Evolutionary conservation across 164 flowering plant genomes (phyloP), one percentile per base, ranked within the genome.

Genomic region (Malania oleifera): DNA sequence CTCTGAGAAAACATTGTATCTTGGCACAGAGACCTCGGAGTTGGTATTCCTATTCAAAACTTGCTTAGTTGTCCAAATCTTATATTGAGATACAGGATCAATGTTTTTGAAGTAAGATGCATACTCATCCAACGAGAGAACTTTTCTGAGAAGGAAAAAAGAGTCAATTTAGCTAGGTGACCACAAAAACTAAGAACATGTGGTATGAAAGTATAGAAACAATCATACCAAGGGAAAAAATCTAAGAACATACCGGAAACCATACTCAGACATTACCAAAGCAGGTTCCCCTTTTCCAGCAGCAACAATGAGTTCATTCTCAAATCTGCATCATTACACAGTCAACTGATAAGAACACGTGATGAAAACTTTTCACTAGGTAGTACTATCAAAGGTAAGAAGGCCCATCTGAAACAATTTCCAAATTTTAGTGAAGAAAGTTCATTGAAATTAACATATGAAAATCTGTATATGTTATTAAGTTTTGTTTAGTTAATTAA

Each of bases 271-370:
- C 77, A 73, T 73, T 11, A 73, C 77, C 14, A 43, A 13, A 59
- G 69, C 73, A 29, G 77, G 77, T 17, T 73, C 70, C 57, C 77
- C 77, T 52, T 73, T 73, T 31, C 77, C 77, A 46, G 62, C 34
- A 17, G 77, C 77, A 44, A 73, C 19, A 53, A 73, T 69, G 29
- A 69, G 63, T 38, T 73, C 65, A 63, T 73, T 69, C 57, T 73
- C 68, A 59, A 39, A 73, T 51, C 77, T 73, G 67, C 14, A 14
- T 31, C 9, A 31, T 4, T 4, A 31, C 35, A 4, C 4, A 31
- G 9, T 31, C 9, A 31, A 31, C 9, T 31, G 9, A 4, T 31
- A 31, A 31, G 35, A 31, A 31, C 35, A 4, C 4, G 9, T 31
- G 35, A 31, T 31, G 35, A 31, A 9, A 31, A 31, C 35, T 31